These are phyloP conservation scores for Paraphoma chrysanthemicola DNA, from an alignment of 2,329 filamentous ascomycete species.

Conservation along the genomic window DNA sequence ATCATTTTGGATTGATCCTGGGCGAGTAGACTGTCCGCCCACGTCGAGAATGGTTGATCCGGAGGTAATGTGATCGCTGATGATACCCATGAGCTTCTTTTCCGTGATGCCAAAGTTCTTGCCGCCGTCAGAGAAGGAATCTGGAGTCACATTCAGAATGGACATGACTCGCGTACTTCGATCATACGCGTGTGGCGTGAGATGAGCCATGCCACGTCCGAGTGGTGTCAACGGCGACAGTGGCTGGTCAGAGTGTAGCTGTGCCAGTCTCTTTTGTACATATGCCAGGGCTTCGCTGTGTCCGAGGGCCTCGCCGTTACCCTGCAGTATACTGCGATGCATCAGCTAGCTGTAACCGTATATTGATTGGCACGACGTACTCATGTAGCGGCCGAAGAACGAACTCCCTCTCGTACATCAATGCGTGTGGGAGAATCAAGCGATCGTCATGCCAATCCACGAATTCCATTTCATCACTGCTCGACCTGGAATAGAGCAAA, in stretches of 20 bases:
- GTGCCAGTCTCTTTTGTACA: neutral
- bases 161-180: constrained; percentile 81
- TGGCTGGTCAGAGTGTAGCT: constrained; percentile 38
- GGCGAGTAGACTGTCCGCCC: constrained; percentile 91
- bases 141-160: constrained; percentile 91
- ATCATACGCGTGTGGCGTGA: constrained; percentile 29
- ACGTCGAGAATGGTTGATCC: constrained; percentile 90
- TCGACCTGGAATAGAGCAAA: constrained; percentile 68
- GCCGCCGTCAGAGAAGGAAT: constrained; percentile 96
- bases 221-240: constrained; percentile 51
- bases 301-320: neutral
- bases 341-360: constrained; percentile 14
- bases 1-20: constrained; percentile 72
- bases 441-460: constrained; percentile 61
- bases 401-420: constrained; percentile 91
- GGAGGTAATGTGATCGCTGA: constrained; percentile 67
- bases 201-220: constrained; percentile 37
- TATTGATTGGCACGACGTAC: constrained; percentile 54
- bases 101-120: constrained; percentile 53
- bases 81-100: constrained; percentile 61
- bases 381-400: constrained; percentile 87
- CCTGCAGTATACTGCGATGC: constrained; percentile 30
- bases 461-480: neutral
- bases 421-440: constrained; percentile 81
- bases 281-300: neutral